Conservation (phyloP, 345 rosid genomes). For the Lepidium aucheri region DNA sequence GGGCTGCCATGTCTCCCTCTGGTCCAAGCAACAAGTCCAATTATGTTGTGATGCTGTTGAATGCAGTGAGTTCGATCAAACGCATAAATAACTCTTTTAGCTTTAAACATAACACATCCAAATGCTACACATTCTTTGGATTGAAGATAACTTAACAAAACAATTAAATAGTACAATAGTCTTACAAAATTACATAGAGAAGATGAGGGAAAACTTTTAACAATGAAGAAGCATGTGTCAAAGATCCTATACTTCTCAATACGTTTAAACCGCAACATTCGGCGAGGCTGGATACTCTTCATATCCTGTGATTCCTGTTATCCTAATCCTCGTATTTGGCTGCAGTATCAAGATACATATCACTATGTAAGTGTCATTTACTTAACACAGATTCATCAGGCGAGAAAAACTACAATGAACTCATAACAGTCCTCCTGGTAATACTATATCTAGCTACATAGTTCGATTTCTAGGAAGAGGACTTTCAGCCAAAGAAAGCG, state of each 20-base stretch:
- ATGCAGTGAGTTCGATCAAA: no score
- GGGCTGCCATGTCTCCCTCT: no score
- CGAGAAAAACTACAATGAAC: not conserved
- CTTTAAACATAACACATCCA: no score
- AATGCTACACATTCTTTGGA: no score
- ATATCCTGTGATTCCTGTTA: constrained; percentile 77
- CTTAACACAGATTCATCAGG: not conserved
- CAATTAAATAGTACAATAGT: not conserved
- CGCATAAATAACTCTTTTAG: no score
- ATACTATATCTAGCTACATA: not conserved
- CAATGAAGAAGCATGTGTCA: constrained; percentile 7
- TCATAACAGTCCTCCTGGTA: not conserved
- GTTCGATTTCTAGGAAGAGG: not conserved
- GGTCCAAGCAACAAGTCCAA: no score
- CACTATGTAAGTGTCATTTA: not conserved
- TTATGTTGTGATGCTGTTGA: no score
- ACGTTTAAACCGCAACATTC: constrained; percentile 12
- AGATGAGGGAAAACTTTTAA: not conserved
- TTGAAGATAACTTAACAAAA: no score
- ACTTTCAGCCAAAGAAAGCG: not conserved
- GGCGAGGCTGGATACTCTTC: constrained; percentile 61
- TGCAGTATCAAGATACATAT: constrained; percentile 27
- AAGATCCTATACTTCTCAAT: not conserved
- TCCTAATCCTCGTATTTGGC: constrained; percentile 88
- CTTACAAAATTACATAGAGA: constrained; percentile 3